A percentile compares a stretch with the other conserved stretches of the same genome.
Evolutionary conservation across 768 basidiomycete species (phyloP).

Genomic region (Exidia glandulosa): DNA sequence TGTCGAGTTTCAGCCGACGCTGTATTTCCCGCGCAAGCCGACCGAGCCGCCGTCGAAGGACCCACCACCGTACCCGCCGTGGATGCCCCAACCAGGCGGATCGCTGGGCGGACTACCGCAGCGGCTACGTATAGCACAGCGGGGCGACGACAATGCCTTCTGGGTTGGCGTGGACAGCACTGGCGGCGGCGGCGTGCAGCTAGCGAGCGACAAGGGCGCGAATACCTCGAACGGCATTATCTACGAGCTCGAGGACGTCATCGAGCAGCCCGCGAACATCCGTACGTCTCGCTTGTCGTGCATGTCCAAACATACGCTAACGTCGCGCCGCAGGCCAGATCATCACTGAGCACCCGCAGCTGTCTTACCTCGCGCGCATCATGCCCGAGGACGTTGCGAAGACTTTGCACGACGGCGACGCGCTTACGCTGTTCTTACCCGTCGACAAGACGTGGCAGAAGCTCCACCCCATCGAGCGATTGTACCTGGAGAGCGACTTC

Average conservation of each 20-base stretch:
- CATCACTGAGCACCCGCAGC: slow-evolving; percentile 42
- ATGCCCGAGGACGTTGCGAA: slow-evolving; percentile 46
- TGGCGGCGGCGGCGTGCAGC: slow-evolving; percentile 60
- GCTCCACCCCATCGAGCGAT: slow-evolving; percentile 63
- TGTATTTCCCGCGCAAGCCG: slow-evolving; percentile 57
- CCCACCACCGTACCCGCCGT: slow-evolving; percentile 69
- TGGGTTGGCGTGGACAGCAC: slow-evolving; percentile 69
- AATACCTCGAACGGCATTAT: slow-evolving; percentile 69
- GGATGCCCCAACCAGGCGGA: slow-evolving; percentile 77
- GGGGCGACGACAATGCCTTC: slow-evolving; percentile 26
- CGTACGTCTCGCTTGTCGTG: slow-evolving; percentile 33
- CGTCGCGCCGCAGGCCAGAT: slow-evolving; percentile 39
- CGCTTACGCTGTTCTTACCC: slow-evolving; percentile 84
- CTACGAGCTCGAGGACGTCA: slow-evolving; percentile 60
- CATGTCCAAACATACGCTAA: neutral
- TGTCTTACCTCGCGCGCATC: slow-evolving; percentile 68
- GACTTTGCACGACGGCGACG: slow-evolving; percentile 53
- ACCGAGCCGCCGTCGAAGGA: slow-evolving; percentile 51
- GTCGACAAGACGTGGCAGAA: slow-evolving; percentile 73
- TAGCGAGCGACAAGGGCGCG: slow-evolving; percentile 40
- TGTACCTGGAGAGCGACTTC: slow-evolving; percentile 84
- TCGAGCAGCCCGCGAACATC: slow-evolving; percentile 64
- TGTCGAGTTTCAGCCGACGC: slow-evolving; percentile 40
- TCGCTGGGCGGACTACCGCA: slow-evolving; percentile 75
- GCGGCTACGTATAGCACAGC: slow-evolving; percentile 52